Percentiles rank a stretch among this genome's conserved stretches.
These are phyloP conservation scores for Inga oerstediana DNA, from an alignment of 306 rosid species.

Conservation along the genomic window DNA sequence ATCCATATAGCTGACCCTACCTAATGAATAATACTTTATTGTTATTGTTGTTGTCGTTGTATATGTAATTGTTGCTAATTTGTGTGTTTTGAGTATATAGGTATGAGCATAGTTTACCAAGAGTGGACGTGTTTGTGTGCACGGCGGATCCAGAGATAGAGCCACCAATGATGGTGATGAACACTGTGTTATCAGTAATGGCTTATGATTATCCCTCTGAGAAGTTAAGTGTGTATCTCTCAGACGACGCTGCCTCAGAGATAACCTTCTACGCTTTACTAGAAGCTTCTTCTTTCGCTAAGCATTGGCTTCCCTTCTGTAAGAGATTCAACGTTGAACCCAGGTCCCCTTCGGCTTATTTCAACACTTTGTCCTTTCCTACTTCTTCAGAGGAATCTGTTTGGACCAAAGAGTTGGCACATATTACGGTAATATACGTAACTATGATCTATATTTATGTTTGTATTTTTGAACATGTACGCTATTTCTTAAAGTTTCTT, in stretches of 20 bases:
- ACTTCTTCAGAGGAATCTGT: neutral
- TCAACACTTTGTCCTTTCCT: neutral
- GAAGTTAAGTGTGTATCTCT: conserved; percentile 75
- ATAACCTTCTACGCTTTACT: conserved; percentile 65
- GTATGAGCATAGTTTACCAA: conserved; percentile 52
- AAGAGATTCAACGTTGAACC: conserved; percentile 67
- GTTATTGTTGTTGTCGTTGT: too few species aligned
- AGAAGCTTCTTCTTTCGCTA: conserved; percentile 71
- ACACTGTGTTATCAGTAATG: conserved; percentile 79
- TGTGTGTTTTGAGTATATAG: conserved; percentile 31
- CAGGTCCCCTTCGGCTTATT: conserved; percentile 76
- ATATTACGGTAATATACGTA: conserved; percentile 44
- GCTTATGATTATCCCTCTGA: conserved; percentile 75
- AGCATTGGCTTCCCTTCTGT: conserved; percentile 85
- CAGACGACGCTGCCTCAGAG: conserved; percentile 77
- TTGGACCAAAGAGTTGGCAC: conserved; percentile 8
- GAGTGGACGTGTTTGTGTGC: conserved; percentile 84
- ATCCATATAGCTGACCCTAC: too few species aligned
- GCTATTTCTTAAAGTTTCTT: too few species aligned
- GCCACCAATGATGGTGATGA: conserved; percentile 77
- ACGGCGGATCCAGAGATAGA: conserved; percentile 78
- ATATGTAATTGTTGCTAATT: neutral
- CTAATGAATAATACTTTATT: too few species aligned
- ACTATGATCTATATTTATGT: too few species aligned
- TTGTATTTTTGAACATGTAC: too few species aligned